Evolutionary conservation across 768 basidiomycete genomes (phyloP).

Genomic region (Tephrocybe sp.): DNA sequence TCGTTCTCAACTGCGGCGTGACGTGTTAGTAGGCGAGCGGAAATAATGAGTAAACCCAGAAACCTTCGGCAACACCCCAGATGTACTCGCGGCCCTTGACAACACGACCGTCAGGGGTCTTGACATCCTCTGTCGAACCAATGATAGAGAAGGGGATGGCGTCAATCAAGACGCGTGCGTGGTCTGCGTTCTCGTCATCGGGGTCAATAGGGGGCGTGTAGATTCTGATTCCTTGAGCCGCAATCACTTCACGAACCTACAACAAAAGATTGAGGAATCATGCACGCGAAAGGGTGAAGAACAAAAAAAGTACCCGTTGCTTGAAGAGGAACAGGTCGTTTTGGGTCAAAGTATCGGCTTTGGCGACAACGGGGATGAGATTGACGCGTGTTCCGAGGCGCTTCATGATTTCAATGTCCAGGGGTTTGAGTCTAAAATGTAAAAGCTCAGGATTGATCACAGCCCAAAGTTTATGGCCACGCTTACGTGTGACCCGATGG

Average conservation of each 20-base stretch:
- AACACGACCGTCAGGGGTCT: conserved; percentile 83
- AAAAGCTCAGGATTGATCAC: conserved; percentile 6
- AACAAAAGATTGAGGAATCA: conserved; percentile 7
- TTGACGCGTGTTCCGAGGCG: conserved; percentile 97
- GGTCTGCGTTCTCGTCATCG: conserved; percentile 86
- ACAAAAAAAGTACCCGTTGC: conserved; percentile 64
- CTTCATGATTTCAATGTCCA: conserved; percentile 99
- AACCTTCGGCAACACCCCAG: conserved; percentile 99
- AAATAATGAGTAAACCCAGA: conserved; percentile 17
- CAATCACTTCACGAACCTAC: conserved; percentile 86
- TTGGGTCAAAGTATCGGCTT: conserved; percentile 96
- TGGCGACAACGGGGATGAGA: conserved; percentile 95
- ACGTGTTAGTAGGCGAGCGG: not conserved
- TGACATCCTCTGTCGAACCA: conserved; percentile 93
- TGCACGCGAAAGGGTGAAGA: conserved; percentile 6
- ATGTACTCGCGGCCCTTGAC: conserved; percentile 99
- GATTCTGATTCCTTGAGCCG: conserved; percentile 91
- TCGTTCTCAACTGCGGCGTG: conserved; percentile 86
- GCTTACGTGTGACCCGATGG: conserved; percentile 95
- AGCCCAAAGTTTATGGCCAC: not conserved
- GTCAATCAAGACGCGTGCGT: conserved; percentile 81
- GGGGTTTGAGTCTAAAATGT: conserved; percentile 76
- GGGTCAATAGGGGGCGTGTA: conserved; percentile 91
- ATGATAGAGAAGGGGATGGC: conserved; percentile 99
- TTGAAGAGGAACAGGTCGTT: conserved; percentile 92